These are phyloP conservation scores for Cruciata laevipes DNA, from an alignment of 257 asterid genomes.

Conservation along the genomic window DNA sequence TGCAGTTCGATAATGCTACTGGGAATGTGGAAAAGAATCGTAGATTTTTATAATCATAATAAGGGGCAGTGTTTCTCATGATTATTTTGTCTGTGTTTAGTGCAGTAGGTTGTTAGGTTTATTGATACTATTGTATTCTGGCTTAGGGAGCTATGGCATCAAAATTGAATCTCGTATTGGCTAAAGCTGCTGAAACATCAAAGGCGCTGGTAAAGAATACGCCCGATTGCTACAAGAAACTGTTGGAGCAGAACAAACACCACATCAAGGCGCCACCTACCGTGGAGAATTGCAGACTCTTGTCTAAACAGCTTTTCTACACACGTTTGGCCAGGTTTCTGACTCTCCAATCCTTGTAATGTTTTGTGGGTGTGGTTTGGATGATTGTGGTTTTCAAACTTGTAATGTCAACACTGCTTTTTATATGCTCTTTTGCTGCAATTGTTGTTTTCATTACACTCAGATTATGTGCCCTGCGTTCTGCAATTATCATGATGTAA, in stretches of 20 bases:
- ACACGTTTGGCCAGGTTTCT: not conserved
- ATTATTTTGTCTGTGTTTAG: no score
- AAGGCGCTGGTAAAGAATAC: conserved; percentile 20
- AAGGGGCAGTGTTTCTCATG: not conserved
- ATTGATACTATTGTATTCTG: no score
- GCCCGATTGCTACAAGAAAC: conserved; percentile 21
- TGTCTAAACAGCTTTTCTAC: not conserved
- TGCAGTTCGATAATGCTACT: not conserved
- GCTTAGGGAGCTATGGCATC: conserved; percentile 22
- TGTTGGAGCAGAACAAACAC: conserved; percentile 23
- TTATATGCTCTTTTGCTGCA: not conserved
- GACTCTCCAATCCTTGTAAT: not conserved
- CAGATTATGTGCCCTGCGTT: not conserved
- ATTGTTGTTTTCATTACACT: not conserved
- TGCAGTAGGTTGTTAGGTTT: no score
- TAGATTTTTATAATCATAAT: no score
- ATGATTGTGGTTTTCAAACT: not conserved
- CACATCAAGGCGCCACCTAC: conserved; percentile 28
- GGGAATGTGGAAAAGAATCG: not conserved
- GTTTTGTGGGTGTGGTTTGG: not conserved
- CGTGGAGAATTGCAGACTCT: conserved; percentile 16
- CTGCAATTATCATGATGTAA: no score
- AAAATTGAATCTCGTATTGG: conserved; percentile 12
- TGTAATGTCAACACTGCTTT: no score
- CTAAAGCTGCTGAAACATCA: conserved; percentile 25